Evolutionary conservation across 768 basidiomycete species (phyloP).

Genomic region (Xerocomus spinulosus): DNA sequence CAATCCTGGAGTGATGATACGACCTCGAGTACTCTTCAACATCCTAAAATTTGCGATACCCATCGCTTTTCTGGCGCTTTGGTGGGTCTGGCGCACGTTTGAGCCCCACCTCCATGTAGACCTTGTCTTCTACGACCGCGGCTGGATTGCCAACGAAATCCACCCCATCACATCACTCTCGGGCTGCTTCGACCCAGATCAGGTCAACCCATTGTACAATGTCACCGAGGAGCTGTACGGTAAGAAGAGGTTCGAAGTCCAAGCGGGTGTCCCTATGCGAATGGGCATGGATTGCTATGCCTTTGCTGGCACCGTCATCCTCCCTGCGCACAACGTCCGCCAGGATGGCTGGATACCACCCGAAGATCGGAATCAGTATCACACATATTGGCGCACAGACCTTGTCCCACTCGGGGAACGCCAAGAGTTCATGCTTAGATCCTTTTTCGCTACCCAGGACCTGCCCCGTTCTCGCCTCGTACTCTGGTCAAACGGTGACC

Average conservation of each 20-base stretch:
- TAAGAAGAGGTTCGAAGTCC: constrained; percentile 63
- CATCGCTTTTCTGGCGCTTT: constrained; percentile 19
- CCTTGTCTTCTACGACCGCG: constrained; percentile 68
- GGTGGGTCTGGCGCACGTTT: constrained; percentile 49
- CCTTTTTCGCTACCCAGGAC: constrained; percentile 91
- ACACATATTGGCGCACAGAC: constrained; percentile 94
- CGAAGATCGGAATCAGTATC: constrained; percentile 60
- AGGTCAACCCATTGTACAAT: constrained; percentile 64
- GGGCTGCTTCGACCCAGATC: constrained; percentile 67
- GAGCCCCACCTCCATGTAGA: constrained; percentile 76
- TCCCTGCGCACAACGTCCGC: constrained; percentile 6
- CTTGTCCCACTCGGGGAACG: constrained; percentile 71
- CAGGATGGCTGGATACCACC: constrained; percentile 24
- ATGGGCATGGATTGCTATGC: constrained; percentile 89
- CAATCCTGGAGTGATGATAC: constrained; percentile 4
- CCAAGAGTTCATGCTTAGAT: constrained; percentile 87
- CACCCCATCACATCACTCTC: constrained; percentile 57
- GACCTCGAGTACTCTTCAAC: constrained; percentile 33
- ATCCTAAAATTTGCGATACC: constrained; percentile 45
- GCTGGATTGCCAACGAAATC: constrained; percentile 72
- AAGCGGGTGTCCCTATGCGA: constrained; percentile 74
- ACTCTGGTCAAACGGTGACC: constrained; percentile 89
- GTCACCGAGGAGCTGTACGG: constrained; percentile 59
- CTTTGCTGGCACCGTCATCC: constrained; percentile 75
- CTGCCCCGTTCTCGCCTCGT: constrained; percentile 60